Evolutionary conservation across 2,329 filamentous ascomycete genomes (phyloP).

Genomic region (Didymella pinodella): DNA sequence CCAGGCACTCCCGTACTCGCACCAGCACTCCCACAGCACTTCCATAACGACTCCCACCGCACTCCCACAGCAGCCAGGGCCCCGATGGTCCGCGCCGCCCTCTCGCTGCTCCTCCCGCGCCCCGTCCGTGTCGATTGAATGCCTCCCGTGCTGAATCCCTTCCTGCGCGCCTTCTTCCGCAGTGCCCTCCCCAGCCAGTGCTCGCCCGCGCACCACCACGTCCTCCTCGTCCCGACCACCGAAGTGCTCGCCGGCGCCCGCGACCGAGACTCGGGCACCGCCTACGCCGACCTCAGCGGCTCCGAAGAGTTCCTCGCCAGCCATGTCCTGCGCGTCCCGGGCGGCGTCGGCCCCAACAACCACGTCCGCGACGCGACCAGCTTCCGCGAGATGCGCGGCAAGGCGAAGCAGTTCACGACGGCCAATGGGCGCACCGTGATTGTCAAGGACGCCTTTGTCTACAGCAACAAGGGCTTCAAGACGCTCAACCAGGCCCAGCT

Average conservation of each 20-base stretch:
- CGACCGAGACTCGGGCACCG: constrained; percentile 82
- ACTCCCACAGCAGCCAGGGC: constrained; percentile 5
- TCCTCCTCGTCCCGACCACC: constrained; percentile 91
- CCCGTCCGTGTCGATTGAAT: constrained; percentile 68
- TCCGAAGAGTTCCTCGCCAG: constrained; percentile 96
- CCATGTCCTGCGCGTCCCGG: constrained; percentile 89
- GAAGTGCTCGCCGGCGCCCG: constrained; percentile 87
- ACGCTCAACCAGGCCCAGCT: constrained; percentile 87
- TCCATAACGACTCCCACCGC: too few relatives aligned
- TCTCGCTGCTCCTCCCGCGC: constrained; percentile 18
- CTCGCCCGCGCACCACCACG: constrained; percentile 86
- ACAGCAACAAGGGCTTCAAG: constrained; percentile 98
- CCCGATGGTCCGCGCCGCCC: constrained; percentile 40
- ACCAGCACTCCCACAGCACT: too few relatives aligned
- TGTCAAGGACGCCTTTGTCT: constrained; percentile 90
- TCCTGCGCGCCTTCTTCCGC: constrained; percentile 97
- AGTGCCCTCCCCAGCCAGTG: constrained; percentile 93
- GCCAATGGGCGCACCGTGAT: constrained; percentile 92
- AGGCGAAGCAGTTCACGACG: constrained; percentile 93
- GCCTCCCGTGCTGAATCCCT: constrained; percentile 95
- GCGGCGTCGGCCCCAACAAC: constrained; percentile 55
- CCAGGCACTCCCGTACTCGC: constrained; percentile 12
- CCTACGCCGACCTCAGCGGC: constrained; percentile 80
- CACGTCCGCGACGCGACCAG: constrained; percentile 60
- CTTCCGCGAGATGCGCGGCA: constrained; percentile 85